Evolutionary conservation across 2,329 filamentous ascomycete species (phyloP).

Genomic region (Daldinia sp.): DNA sequence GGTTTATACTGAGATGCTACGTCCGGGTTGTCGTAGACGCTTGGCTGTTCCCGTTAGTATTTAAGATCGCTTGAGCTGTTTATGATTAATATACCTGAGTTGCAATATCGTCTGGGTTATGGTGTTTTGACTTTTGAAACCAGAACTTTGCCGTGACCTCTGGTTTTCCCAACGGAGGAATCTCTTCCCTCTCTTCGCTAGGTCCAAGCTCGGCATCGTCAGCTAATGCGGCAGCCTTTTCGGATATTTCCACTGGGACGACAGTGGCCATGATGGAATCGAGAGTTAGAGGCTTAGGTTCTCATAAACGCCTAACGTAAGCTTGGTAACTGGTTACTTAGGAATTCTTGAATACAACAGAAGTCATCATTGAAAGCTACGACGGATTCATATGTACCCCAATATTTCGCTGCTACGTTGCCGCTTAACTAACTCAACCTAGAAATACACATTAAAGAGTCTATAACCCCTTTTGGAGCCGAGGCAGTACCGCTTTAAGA

Average conservation of each 20-base stretch:
- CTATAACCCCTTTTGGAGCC: neutral
- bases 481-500: neutral
- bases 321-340: neutral
- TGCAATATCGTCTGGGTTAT: conserved; percentile 40
- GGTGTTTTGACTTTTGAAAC: conserved; percentile 45
- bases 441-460: neutral
- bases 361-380: neutral
- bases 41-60: conserved; percentile 46
- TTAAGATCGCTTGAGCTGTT: neutral
- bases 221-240: conserved; percentile 23
- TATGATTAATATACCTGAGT: conserved; percentile 37
- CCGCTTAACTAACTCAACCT: neutral
- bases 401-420: neutral
- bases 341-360: neutral
- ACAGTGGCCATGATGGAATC: conserved; percentile 39
- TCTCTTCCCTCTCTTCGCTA: conserved; percentile 27
- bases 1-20: conserved; percentile 51
- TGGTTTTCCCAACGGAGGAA: conserved; percentile 41
- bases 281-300: neutral
- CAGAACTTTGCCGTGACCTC: conserved; percentile 45
- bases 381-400: neutral
- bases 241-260: conserved; percentile 26
- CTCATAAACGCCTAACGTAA: neutral
- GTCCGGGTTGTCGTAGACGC: conserved; percentile 56
- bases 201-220: conserved; percentile 34